These are phyloP conservation scores for Ziziphus jujuba DNA, from an alignment of 306 rosid species.

Conservation along the genomic window DNA sequence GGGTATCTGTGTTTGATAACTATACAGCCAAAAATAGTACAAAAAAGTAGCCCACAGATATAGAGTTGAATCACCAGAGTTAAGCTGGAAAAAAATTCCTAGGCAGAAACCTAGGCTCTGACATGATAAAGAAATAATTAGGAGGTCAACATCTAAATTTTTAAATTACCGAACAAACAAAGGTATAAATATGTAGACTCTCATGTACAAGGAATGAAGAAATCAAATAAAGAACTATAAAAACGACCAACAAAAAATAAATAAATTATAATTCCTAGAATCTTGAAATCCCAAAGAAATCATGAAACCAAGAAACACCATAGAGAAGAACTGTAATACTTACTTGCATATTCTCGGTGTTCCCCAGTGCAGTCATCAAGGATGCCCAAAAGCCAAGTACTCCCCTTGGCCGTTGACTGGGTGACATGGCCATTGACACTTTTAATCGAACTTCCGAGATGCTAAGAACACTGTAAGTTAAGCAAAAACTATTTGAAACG, in stretches of 20 bases:
- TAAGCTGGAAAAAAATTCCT: too few species aligned
- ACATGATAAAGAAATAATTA: too few species aligned
- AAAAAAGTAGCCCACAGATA: neutral
- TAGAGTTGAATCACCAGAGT: neutral
- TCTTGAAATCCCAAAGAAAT: neutral
- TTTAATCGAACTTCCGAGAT: conserved; percentile 86
- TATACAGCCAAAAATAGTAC: conserved; percentile 21
- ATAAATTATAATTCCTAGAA: neutral
- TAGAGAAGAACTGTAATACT: conserved; percentile 36
- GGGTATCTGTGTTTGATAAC: conserved; percentile 7
- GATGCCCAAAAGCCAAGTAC: conserved; percentile 99
- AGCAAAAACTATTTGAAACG: conserved; percentile 29
- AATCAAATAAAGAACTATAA: too few species aligned
- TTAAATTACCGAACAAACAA: too few species aligned
- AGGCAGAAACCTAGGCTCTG: too few species aligned
- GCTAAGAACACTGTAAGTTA: conserved; percentile 70
- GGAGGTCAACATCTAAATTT: too few species aligned
- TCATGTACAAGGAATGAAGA: too few species aligned
- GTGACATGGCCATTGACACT: conserved; percentile 93
- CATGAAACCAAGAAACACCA: conserved; percentile 7
- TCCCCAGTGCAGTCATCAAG: conserved; percentile 97
- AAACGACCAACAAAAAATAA: too few species aligned
- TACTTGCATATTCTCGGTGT: conserved; percentile 98
- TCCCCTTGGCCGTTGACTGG: conserved; percentile 90
- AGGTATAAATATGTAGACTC: too few species aligned